Evolutionary conservation across 176 grass and related monocot species (phyloP), one percentile per base, ranked within the genome.

Genomic region (Saccharum spontaneum): DNA sequence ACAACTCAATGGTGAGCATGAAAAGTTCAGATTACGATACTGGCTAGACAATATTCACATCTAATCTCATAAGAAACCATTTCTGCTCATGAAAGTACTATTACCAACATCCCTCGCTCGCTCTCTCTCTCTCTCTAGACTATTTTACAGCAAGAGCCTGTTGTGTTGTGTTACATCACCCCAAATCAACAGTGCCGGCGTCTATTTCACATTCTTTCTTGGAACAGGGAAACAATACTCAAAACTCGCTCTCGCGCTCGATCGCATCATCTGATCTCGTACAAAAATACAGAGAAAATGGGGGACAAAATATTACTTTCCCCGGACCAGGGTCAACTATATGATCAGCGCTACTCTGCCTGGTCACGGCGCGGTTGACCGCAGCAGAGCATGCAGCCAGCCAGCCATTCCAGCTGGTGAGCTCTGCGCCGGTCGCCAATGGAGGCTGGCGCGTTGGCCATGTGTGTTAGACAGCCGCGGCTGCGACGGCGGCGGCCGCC

Each of bases 301-400:
- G 57, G 39, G 77, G 5, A 24, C 43, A 60, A 78, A 75, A 70
- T 30, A 69, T 30, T 68, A 65, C 17, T 77, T 77, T 31, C 23
- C 79, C 63, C 3, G 16, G 30, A 45, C 52, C 72, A 77, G 44
- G 76, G 79, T 86, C 79, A 78, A 24, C 83, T 71, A 36, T 84
- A 86, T 63, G 66, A 61, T 61, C 59, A 24, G n/a, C 59, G 59
- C 84, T 23, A 20, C 57, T 83, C 74, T 75, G 83, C 50, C 2
- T 12, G 46, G 80, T 62, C 89, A 79, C 67, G 38, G 75, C 78
- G 84, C 68, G 75, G 12, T 79, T 87, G 80, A 83, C 68, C 80
- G 46, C 76, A 39, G 80, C 84, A 87, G 79, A 60, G 46, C 86
- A 64, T 39, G 18, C 49, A 52, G 49, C 49, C 5, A 18, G 16